These are phyloP conservation scores for Rhizomucor pusillus DNA, from an alignment of 371 early-diverging fungal species.

Conservation along the genomic window DNA sequence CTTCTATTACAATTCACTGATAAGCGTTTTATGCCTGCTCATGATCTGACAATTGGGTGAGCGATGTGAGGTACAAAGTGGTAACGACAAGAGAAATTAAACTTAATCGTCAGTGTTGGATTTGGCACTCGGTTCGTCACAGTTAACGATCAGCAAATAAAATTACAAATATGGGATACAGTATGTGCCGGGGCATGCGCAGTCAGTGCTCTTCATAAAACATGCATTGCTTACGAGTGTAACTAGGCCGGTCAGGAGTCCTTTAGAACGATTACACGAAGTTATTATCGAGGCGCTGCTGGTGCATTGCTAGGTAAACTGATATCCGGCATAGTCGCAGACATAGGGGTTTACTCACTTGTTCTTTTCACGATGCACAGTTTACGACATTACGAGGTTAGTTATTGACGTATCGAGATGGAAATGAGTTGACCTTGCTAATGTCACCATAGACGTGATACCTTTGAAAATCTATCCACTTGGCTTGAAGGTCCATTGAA, in stretches of 20 bases:
- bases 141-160: conserved; percentile 81
- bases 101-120: conserved; percentile 56
- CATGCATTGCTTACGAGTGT: too few relatives aligned
- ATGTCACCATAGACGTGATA: conserved; percentile 66
- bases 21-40: conserved; percentile 78
- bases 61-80: conserved; percentile 1
- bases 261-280: conserved; percentile 92
- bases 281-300: conserved; percentile 97
- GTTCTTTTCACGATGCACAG: conserved; percentile 16
- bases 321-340: background rate
- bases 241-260: conserved; percentile 88
- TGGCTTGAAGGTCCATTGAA: conserved; percentile 80
- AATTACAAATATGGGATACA: conserved; percentile 99
- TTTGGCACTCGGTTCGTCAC: conserved; percentile 81
- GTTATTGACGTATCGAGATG: background rate
- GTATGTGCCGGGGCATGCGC: conserved; percentile 50
- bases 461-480: conserved; percentile 85
- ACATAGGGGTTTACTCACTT: background rate
- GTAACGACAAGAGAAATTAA: background rate
- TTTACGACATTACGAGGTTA: conserved; percentile 52
- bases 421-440: background rate
- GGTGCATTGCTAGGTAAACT: conserved; percentile 58
- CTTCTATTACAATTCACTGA: conserved; percentile 82
- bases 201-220: too few relatives aligned
- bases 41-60: conserved; percentile 85